Conservation (phyloP, 2,329 filamentous ascomycete species). For the Monilinia laxa region DNA sequence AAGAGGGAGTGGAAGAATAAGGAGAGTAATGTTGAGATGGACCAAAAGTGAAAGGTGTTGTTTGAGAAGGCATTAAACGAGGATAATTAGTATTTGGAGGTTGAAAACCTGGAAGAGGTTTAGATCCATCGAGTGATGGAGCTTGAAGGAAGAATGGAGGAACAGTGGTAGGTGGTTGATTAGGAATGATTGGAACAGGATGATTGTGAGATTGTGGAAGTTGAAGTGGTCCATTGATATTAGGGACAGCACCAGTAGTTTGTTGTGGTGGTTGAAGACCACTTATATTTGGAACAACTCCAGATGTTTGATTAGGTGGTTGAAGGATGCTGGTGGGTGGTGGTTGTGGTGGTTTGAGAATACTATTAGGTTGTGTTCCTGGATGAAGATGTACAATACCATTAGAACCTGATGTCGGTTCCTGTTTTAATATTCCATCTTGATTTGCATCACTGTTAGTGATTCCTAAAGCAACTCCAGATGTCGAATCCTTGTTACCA, state of each 20-base stretch:
- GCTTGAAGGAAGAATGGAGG: conserved; percentile 28
- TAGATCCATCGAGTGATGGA: conserved; percentile 36
- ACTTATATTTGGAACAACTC: conserved; percentile 25
- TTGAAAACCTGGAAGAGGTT: conserved; percentile 41
- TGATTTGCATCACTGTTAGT: conserved; percentile 5
- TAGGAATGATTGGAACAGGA: conserved; percentile 16
- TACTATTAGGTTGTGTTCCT: conserved; percentile 25
- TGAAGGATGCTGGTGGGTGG: conserved; percentile 17
- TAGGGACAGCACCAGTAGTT: conserved; percentile 23
- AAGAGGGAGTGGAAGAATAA: conserved; percentile 25
- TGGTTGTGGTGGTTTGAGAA: conserved; percentile 24
- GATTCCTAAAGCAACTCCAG: neutral
- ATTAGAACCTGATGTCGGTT: conserved; percentile 3
- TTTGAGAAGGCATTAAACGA: conserved; percentile 26
- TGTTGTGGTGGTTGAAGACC: conserved; percentile 21
- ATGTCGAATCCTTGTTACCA: neutral
- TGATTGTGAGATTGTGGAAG: conserved; percentile 23
- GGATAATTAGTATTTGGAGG: conserved; percentile 38
- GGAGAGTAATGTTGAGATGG: conserved; percentile 26
- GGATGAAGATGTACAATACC: conserved; percentile 20
- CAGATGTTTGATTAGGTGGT: conserved; percentile 22
- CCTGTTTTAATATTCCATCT: conserved; percentile 10
- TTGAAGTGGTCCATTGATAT: conserved; percentile 18
- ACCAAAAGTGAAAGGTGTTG: conserved; percentile 30
- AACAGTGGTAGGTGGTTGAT: conserved; percentile 11